Conservation (phyloP, 352 stramenopile genomes). For the Hyphochytrium catenoides region DNA sequence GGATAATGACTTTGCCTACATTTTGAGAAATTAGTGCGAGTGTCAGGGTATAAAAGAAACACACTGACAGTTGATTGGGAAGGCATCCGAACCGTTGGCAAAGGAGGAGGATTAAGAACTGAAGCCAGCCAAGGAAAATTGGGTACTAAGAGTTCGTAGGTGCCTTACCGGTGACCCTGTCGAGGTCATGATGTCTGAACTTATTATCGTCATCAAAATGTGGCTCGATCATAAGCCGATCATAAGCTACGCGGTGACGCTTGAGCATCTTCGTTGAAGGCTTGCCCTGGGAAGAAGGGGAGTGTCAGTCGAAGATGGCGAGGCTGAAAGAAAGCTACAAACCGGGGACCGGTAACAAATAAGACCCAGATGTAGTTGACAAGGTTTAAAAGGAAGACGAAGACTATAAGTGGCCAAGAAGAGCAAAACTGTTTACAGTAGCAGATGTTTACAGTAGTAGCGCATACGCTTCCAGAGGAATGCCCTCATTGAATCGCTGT, state of each 20-base stretch:
- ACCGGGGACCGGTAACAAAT: too few relatives aligned
- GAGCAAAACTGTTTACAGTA: too few relatives aligned
- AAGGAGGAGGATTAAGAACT: too few relatives aligned
- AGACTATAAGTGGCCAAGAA: too few relatives aligned
- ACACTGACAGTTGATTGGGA: neutral
- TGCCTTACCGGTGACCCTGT: constrained; percentile 40
- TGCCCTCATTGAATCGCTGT: too few relatives aligned
- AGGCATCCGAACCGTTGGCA: constrained; percentile 3
- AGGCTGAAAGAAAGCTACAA: too few relatives aligned
- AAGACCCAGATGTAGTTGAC: too few relatives aligned
- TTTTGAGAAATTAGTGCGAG: neutral
- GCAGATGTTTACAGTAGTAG: too few relatives aligned
- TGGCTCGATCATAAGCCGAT: constrained; percentile 53
- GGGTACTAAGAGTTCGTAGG: neutral
- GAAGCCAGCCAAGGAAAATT: neutral
- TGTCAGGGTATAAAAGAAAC: neutral
- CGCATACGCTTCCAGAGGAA: too few relatives aligned
- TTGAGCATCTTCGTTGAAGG: constrained; percentile 58
- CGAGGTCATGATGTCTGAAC: constrained; percentile 48
- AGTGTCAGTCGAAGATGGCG: too few relatives aligned
- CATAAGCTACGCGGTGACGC: constrained; percentile 44
- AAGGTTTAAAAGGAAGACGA: too few relatives aligned
- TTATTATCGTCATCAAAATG: constrained; percentile 62
- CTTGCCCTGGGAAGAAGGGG: too few relatives aligned
- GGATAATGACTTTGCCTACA: constrained; percentile 34